Evolutionary conservation across 1,139 yeast species (phyloP), one percentile per base, ranked within the genome.

Genomic region (Hemisphaericaspora xylofermentans): DNA sequence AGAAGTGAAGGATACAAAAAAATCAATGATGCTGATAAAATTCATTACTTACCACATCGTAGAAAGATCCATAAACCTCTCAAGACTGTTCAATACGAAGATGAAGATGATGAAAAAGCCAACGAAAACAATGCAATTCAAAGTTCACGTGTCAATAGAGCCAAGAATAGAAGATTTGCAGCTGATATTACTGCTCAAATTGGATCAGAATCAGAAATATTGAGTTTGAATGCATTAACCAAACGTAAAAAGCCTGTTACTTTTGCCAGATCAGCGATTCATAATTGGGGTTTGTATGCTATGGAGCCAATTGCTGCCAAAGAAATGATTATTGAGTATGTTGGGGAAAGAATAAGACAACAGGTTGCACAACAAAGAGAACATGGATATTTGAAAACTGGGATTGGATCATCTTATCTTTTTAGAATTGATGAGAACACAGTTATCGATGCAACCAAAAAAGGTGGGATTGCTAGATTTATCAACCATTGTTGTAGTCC

Each of bases 401-500:
- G 99, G 21, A 89, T 93, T 52, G 98, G 98, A 16, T 91, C 98
- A 3, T 85, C 95, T 41, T 93, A 93, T 63, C 67, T 93, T 44
- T 93, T 93, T 64, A 73, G 98, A 51, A 85, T 93, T 43, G 98
- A 93, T 60, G 96, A 91, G 56, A 85, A 88, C 50, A 88, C 95
- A 0, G 98, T 94, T 6, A 86, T 94, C 43, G 99, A 94, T 66
- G 98, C 99, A 2, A 93, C 98, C 1, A 91, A 91, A 58, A 87
- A 85, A 49, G 99, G 99, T 29, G 97, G 97, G 3, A 89, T 91
- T 53, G 98, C 98, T 0, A 68, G 96, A 47, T 93, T 94, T 57
- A 93, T 93, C 60, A 93, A 94, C 57, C 99, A 94, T 63, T 88
- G 97, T 60, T 93, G 98, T 66, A 87, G 85, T 45, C 99, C 99